phyloP scores from a whole-genome alignment of 441 rosid genomes.

The Pelargonium australe region DNA sequence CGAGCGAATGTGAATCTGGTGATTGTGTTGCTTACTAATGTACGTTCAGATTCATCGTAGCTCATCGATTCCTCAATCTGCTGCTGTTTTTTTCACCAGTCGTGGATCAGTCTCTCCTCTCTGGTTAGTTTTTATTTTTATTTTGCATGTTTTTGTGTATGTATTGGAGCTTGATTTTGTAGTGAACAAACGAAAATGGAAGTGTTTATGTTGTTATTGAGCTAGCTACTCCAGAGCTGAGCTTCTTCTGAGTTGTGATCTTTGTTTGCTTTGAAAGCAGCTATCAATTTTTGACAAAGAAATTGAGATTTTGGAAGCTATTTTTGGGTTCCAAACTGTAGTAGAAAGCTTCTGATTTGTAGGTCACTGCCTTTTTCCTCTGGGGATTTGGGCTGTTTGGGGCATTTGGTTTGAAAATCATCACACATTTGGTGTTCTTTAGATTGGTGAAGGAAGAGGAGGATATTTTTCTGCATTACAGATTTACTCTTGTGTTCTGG shows the following conservation, averaged over 20 bases:
- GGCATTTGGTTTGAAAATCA: too few species aligned
- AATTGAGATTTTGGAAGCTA: not conserved
- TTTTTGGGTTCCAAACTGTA: not conserved
- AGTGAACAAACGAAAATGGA: not conserved
- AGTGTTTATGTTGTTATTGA: slow-evolving; percentile 17
- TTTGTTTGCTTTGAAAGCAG: not conserved
- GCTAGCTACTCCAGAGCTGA: slow-evolving; percentile 13
- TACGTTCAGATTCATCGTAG: not conserved
- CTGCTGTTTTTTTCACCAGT: not conserved
- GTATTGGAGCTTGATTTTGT: slow-evolving; percentile 6
- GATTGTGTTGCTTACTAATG: not conserved
- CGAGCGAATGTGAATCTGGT: not conserved
- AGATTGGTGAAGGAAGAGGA: too few species aligned
- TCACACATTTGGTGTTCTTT: too few species aligned
- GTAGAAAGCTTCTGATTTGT: not conserved
- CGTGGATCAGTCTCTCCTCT: not conserved
- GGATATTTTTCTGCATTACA: not conserved
- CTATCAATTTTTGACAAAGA: slow-evolving; percentile 5
- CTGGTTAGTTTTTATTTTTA: slow-evolving; percentile 9
- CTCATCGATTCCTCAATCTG: not conserved
- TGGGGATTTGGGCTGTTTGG: too few species aligned
- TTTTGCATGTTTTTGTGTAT: slow-evolving; percentile 14
- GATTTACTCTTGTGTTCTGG: not conserved
- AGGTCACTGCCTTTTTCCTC: not conserved
- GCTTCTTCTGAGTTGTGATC: slow-evolving; percentile 9